Evolutionary conservation across 2,329 filamentous ascomycete species (phyloP).

Genomic region (Penicillium corylophilum): DNA sequence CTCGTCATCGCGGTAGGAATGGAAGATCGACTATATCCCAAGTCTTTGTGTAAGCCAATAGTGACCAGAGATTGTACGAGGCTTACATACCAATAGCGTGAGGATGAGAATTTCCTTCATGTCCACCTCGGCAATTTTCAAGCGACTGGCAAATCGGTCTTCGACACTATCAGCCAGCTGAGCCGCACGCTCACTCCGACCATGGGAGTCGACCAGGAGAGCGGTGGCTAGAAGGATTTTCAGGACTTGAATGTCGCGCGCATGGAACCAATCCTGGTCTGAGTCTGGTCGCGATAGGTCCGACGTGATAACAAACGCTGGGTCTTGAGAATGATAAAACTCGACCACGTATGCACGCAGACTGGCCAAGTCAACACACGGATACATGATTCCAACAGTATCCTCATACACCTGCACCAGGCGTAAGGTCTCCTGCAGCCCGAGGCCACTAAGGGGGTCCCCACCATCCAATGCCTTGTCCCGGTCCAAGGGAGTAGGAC

Average conservation of each 20-base stretch:
- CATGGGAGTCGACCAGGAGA: conserved; percentile 71
- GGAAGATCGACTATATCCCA: conserved; percentile 33
- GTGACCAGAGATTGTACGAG: neutral
- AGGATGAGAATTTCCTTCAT: conserved; percentile 40
- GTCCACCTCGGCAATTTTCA: conserved; percentile 39
- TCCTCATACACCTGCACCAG: conserved; percentile 78
- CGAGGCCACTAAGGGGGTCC: conserved; percentile 74
- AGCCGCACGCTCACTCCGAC: conserved; percentile 62
- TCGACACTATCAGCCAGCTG: conserved; percentile 36
- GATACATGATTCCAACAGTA: conserved; percentile 87
- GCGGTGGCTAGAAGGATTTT: conserved; percentile 80
- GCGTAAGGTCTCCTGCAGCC: conserved; percentile 72
- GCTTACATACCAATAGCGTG: conserved; percentile 26
- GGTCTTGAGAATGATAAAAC: conserved; percentile 19
- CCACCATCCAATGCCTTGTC: conserved; percentile 39
- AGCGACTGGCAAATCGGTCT: conserved; percentile 32
- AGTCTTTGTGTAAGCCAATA: neutral
- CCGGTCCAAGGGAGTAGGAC: conserved; percentile 24
- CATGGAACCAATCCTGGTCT: conserved; percentile 39
- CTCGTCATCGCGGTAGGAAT: conserved; percentile 50
- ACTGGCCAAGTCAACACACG: conserved; percentile 70
- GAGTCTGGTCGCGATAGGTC: conserved; percentile 1
- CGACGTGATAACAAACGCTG: neutral
- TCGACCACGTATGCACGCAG: conserved; percentile 53
- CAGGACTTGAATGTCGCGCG: conserved; percentile 62